Evolutionary conservation across 2,329 filamentous ascomycete genomes (phyloP).

Genomic region (Colletotrichum acutatum): DNA sequence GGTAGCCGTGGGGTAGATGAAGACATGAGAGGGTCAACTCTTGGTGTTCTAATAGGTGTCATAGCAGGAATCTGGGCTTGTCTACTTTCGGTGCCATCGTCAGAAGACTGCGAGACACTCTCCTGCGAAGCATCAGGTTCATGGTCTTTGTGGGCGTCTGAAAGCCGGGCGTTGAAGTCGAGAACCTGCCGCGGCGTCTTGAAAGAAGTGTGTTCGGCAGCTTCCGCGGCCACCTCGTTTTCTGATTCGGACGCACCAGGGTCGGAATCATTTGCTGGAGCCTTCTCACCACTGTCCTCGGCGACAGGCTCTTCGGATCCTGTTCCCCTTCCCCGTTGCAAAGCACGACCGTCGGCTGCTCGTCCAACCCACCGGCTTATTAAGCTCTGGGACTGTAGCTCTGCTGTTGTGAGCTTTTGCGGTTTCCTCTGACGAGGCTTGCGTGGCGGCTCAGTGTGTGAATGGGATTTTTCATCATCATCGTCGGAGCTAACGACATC

Average conservation of each 20-base stretch:
- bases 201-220: neutral
- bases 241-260: neutral
- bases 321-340: neutral
- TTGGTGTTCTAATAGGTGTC: constrained; percentile 10
- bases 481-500: constrained; percentile 4
- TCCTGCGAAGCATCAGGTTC: constrained; percentile 13
- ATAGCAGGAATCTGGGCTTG: constrained; percentile 38
- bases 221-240: neutral
- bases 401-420: constrained; percentile 33
- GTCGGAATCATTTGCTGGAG: neutral
- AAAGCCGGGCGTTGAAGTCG: constrained; percentile 50
- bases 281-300: neutral
- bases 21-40: neutral
- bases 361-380: constrained; percentile 27
- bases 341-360: neutral
- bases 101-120: neutral
- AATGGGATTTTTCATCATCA: neutral
- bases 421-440: neutral
- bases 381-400: constrained; percentile 26
- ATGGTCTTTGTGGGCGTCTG: constrained; percentile 42
- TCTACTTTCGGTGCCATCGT: neutral
- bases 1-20: constrained; percentile 42
- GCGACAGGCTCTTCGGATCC: neutral
- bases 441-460: neutral
- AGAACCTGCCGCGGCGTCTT: constrained; percentile 40